phyloP scores from a whole-genome alignment of 305 asterid genomes.

The Solanum hybrid region DNA sequence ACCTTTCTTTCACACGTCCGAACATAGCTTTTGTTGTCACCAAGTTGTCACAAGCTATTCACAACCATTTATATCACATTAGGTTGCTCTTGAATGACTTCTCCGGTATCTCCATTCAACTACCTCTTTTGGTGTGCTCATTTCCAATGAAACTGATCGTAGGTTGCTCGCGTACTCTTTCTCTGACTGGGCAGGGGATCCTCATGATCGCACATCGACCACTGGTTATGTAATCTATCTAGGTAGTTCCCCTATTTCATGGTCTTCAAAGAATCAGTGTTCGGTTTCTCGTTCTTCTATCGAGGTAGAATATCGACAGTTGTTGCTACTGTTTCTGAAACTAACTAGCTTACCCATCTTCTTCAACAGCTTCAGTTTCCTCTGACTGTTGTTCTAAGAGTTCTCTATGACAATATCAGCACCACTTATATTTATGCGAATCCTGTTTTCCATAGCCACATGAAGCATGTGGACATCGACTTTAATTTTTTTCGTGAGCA shows the following conservation, averaged over 20 bases:
- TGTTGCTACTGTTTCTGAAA: not conserved
- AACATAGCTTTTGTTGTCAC: not conserved
- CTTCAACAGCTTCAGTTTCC: not conserved
- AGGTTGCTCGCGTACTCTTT: not conserved
- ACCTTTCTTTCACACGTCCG: not conserved
- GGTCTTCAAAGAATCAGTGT: not conserved
- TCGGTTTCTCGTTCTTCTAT: no score
- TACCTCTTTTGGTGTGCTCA: not conserved
- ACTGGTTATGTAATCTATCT: not conserved
- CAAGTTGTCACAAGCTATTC: not conserved
- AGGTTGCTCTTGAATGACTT: not conserved
- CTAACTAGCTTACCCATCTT: not conserved
- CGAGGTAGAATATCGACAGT: not conserved
- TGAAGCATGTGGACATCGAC: no score
- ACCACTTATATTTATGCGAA: not conserved
- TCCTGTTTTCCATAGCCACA: no score
- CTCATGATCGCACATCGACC: not conserved
- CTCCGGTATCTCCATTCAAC: rapidly evolving
- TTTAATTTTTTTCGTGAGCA: no score
- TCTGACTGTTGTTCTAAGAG: not conserved
- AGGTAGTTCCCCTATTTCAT: not conserved
- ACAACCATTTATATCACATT: not conserved
- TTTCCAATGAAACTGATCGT: not conserved
- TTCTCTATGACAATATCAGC: not conserved
- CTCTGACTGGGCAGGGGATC: not conserved